Conservation (phyloP, 345 rosid genomes). For the Anastatica hierochuntica region DNA sequence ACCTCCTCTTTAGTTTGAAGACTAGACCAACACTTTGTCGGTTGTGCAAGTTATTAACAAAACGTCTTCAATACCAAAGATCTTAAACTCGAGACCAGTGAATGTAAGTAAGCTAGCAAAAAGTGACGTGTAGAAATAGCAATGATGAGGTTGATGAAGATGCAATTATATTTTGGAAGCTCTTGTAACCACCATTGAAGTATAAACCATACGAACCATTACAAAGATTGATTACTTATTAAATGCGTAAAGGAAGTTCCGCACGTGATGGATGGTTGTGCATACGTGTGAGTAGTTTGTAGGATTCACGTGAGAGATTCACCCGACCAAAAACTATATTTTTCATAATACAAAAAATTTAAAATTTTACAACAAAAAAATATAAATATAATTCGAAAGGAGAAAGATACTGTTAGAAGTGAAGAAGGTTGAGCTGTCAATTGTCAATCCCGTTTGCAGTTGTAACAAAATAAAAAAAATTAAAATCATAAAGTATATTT, state of each 20-base stretch:
- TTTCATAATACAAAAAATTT: neutral
- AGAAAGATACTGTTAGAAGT: conserved; percentile 15
- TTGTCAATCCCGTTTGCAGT: conserved; percentile 37
- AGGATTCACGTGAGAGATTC: conserved; percentile 55
- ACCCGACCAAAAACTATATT: conserved; percentile 20
- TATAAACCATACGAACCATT: too few relatives aligned
- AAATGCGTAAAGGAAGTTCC: too few relatives aligned
- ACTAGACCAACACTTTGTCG: too few relatives aligned
- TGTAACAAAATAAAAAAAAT: conserved; percentile 15
- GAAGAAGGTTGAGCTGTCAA: conserved; percentile 40
- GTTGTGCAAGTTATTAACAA: too few relatives aligned
- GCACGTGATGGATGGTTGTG: conserved; percentile 23
- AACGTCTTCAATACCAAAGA: too few relatives aligned
- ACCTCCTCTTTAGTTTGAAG: too few relatives aligned
- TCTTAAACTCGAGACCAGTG: too few relatives aligned
- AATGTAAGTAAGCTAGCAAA: neutral
- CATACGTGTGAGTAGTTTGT: conserved; percentile 35
- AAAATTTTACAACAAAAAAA: neutral
- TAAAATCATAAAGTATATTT: conserved; percentile 8
- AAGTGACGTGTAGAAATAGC: conserved; percentile 13
- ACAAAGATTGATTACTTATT: too few relatives aligned
- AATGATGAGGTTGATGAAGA: conserved; percentile 1
- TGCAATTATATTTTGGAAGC: conserved; percentile 2
- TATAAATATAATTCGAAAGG: neutral
- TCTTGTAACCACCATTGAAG: conserved; percentile 20